Conservation (phyloP, 352 stramenopile species). For the Pythium insidiosum region DNA sequence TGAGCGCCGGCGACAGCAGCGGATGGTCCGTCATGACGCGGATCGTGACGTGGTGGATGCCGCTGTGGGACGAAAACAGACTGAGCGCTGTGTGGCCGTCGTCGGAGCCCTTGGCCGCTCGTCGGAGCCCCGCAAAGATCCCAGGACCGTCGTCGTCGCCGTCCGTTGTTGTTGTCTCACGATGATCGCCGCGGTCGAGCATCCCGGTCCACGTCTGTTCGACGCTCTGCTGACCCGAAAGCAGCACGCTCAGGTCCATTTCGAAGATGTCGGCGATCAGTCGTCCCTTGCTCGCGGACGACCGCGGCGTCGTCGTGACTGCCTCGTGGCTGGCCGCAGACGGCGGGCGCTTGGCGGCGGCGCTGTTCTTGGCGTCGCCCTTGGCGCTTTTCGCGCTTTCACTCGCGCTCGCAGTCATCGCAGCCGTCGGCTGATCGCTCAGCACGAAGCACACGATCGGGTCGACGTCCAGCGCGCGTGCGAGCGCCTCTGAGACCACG, state of each 20-base stretch:
- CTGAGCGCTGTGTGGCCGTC: constrained; percentile 11
- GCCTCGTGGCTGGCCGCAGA: neutral
- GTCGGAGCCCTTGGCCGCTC: neutral
- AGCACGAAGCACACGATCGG: constrained; percentile 60
- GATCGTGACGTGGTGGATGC: constrained; percentile 41
- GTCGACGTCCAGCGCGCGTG: constrained; percentile 36
- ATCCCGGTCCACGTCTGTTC: constrained; percentile 35
- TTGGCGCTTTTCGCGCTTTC: constrained; percentile 1
- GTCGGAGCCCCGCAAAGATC: constrained; percentile 1
- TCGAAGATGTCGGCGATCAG: constrained; percentile 39
- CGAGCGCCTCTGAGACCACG: constrained; percentile 36
- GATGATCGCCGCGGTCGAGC: neutral
- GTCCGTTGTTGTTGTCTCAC: neutral
- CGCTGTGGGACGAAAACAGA: constrained; percentile 19
- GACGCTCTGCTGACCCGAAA: constrained; percentile 22
- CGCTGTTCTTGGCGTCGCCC: neutral
- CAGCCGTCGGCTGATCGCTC: constrained; percentile 21
- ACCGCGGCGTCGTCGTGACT: constrained; percentile 3
- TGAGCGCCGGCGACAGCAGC: constrained; percentile 27
- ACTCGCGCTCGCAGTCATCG: constrained; percentile 1
- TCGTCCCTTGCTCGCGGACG: constrained; percentile 27
- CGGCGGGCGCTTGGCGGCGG: neutral
- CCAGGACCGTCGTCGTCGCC: constrained; percentile 1
- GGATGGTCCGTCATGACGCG: constrained; percentile 39
- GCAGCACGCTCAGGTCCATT: constrained; percentile 46